phyloP scores from a whole-genome alignment of 2,329 filamentous ascomycete species.

The Cadophora sp. region DNA sequence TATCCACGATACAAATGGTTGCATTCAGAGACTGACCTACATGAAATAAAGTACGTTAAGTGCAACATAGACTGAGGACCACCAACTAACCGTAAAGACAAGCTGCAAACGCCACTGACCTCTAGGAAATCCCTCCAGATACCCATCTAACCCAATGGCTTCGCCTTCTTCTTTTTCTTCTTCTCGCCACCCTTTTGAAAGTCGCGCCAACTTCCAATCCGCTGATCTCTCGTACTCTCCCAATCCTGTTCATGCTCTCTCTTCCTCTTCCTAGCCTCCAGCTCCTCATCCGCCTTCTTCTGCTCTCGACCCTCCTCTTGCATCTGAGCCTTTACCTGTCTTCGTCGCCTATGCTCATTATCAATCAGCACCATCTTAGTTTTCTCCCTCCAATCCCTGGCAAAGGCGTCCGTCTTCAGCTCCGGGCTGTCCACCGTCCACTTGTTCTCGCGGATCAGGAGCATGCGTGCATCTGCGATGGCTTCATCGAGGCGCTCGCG shows the following conservation, averaged over 20 bases:
- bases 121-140: slow-evolving; percentile 11
- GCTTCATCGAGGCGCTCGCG: slow-evolving; percentile 88
- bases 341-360: slow-evolving; percentile 82
- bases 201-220: slow-evolving; percentile 92
- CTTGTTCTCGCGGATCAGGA: slow-evolving; percentile 93
- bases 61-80: background rate
- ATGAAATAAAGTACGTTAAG: background rate
- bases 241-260: slow-evolving; percentile 93
- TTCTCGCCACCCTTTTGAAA: slow-evolving; percentile 77
- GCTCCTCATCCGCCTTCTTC: slow-evolving; percentile 83
- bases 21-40: background rate
- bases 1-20: background rate
- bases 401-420: slow-evolving; percentile 83
- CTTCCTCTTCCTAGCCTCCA: slow-evolving; percentile 82
- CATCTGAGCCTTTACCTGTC: slow-evolving; percentile 92
- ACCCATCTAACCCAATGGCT: slow-evolving; percentile 41
- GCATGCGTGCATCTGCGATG: slow-evolving; percentile 93
- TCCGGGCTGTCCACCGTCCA: slow-evolving; percentile 90
- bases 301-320: slow-evolving; percentile 94
- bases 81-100: slow-evolving; percentile 1
- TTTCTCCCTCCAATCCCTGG: slow-evolving; percentile 88
- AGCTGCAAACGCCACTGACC: slow-evolving; percentile 21
- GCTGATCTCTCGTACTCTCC: slow-evolving; percentile 89
- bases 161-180: slow-evolving; percentile 70
- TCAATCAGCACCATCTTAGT: slow-evolving; percentile 89